Evolutionary conservation across 345 rosid genomes (phyloP).

Genomic region (Populus simonii): DNA sequence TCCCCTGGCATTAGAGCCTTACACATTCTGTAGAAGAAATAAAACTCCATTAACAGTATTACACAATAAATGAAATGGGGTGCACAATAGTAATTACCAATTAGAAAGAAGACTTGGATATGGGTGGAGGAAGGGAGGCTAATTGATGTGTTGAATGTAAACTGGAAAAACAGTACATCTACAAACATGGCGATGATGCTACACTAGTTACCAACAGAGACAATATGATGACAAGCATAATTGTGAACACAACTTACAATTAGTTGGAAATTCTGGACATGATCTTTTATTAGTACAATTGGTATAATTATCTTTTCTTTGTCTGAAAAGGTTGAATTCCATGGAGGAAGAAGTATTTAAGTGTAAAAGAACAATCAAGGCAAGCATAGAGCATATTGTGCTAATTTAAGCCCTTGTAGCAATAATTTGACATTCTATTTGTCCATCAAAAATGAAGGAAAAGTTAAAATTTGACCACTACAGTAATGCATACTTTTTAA

Average conservation of each 20-base stretch:
- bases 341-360: neutral
- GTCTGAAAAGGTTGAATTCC: neutral
- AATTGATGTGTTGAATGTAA: neutral
- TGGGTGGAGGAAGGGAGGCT: neutral
- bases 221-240: neutral
- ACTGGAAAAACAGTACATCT: neutral
- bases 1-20: conserved; percentile 94
- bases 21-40: conserved; percentile 68
- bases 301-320: neutral
- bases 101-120: neutral
- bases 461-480: neutral
- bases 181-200: neutral
- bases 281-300: neutral
- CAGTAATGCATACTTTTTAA: neutral
- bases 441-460: neutral
- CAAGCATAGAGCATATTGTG: neutral
- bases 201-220: neutral
- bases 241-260: neutral
- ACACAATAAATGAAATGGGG: neutral
- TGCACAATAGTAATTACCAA: neutral
- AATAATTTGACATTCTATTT: neutral
- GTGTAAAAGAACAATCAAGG: neutral
- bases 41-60: conserved; percentile 4
- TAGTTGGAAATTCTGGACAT: neutral
- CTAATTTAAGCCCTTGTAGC: neutral